Percentiles rank a stretch among this genome's conserved stretches.
Evolutionary conservation across 2,329 filamentous ascomycete genomes (phyloP).

Genomic region (Colletotrichum cuscutae): DNA sequence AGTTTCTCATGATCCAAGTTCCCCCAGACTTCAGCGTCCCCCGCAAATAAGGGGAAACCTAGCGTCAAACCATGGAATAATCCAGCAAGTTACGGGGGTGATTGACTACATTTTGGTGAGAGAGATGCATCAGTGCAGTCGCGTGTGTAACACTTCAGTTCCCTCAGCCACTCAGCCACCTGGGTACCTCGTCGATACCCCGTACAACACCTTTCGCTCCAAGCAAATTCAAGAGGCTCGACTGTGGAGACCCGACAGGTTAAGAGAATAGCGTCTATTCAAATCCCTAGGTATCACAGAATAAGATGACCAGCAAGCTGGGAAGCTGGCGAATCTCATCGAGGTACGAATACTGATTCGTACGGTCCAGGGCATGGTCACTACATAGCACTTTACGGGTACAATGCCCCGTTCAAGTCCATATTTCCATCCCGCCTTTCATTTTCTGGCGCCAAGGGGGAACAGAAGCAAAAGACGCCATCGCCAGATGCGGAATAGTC

Average conservation of each 20-base stretch:
- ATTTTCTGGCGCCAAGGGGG: slow-evolving; percentile 13
- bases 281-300: too few relatives aligned
- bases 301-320: too few relatives aligned
- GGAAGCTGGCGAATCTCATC: too few relatives aligned
- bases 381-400: slow-evolving; percentile 1
- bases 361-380: not conserved
- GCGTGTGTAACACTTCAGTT: not conserved
- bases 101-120: not conserved
- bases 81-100: not conserved
- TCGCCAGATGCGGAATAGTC: slow-evolving; percentile 10
- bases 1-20: not conserved
- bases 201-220: not conserved
- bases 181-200: not conserved
- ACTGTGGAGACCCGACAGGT: not conserved
- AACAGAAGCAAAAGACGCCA: slow-evolving; percentile 2
- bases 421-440: slow-evolving; percentile 18
- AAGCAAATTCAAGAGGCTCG: not conserved
- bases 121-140: not conserved
- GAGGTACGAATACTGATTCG: not conserved
- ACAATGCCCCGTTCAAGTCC: slow-evolving; percentile 2
- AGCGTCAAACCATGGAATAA: not conserved
- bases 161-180: not conserved
- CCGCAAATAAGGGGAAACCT: not conserved
- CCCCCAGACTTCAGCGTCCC: not conserved
- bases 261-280: too few relatives aligned